phyloP scores from a whole-genome alignment of 129 eudicot genomes.

The Erigeron canadensis region DNA sequence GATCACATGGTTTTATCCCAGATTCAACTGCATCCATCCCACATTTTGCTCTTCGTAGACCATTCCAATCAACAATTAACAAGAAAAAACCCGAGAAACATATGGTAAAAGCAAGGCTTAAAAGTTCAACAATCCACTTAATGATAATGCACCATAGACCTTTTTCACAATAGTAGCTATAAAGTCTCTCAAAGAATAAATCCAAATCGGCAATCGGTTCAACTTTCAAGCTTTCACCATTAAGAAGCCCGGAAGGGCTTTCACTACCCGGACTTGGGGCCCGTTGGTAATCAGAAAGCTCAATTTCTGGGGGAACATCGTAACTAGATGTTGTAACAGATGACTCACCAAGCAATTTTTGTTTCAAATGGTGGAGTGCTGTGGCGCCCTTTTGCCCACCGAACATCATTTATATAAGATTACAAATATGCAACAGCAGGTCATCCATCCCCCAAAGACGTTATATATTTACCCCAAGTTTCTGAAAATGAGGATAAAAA shows the following conservation, averaged over 20 bases:
- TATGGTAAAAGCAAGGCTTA: conserved; percentile 81
- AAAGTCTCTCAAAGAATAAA: conserved; percentile 81
- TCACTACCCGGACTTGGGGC: conserved; percentile 86
- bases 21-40: conserved; percentile 98
- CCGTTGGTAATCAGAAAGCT: conserved; percentile 73
- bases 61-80: conserved; percentile 87
- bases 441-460: conserved; percentile 65
- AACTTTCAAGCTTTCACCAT: conserved; percentile 68
- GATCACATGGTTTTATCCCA: conserved; percentile 86
- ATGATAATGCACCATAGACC: conserved; percentile 98
- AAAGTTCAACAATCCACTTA: conserved; percentile 91
- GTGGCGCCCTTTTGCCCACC: conserved; percentile 59
- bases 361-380: conserved; percentile 53
- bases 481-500: conserved; percentile 28
- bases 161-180: conserved; percentile 89
- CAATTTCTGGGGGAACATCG: conserved; percentile 72
- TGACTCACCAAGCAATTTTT: conserved; percentile 59
- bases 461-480: conserved; percentile 31
- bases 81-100: conserved; percentile 90
- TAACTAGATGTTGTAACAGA: conserved; percentile 48
- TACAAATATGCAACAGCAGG: conserved; percentile 41
- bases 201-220: conserved; percentile 86
- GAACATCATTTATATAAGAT: conserved; percentile 65
- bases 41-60: conserved; percentile 89
- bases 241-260: conserved; percentile 87